phyloP scores from a whole-genome alignment of 441 rosid genomes.

The Erysimum cheiri region DNA sequence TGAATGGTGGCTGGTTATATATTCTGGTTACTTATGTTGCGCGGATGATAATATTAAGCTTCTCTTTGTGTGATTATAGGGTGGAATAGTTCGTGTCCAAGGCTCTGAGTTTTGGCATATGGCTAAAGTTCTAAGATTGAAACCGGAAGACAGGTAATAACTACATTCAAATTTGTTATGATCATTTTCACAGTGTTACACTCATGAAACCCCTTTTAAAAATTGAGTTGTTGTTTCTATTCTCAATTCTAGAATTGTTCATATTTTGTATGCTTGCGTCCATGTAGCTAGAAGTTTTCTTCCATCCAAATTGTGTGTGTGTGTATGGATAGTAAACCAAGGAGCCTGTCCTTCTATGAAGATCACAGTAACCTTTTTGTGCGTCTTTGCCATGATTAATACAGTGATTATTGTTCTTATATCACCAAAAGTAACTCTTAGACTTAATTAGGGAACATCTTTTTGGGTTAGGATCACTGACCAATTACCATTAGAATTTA shows the following conservation, averaged over 20 bases:
- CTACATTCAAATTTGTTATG: not conserved
- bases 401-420: not conserved
- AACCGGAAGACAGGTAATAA: slow-evolving; percentile 58
- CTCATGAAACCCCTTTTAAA: not conserved
- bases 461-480: slow-evolving; percentile 1
- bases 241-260: not conserved
- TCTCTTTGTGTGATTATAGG: slow-evolving; percentile 50
- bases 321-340: not conserved
- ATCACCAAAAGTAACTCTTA: not conserved
- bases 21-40: not conserved
- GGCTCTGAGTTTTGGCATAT: slow-evolving; percentile 90
- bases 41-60: not conserved
- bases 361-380: slow-evolving; percentile 15
- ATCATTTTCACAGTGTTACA: not conserved
- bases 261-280: not conserved
- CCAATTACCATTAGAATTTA: not conserved
- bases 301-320: not conserved
- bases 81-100: slow-evolving; percentile 65
- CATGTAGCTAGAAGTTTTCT: not conserved
- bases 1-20: not conserved
- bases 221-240: not conserved
- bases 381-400: slow-evolving; percentile 16
- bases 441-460: not conserved
- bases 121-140: slow-evolving; percentile 74
- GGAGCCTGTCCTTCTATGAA: not conserved